Percentiles rank a stretch among this genome's conserved stretches.
Evolutionary conservation across 768 basidiomycete species (phyloP).

Genomic region (Candolleomyces efflorescens): DNA sequence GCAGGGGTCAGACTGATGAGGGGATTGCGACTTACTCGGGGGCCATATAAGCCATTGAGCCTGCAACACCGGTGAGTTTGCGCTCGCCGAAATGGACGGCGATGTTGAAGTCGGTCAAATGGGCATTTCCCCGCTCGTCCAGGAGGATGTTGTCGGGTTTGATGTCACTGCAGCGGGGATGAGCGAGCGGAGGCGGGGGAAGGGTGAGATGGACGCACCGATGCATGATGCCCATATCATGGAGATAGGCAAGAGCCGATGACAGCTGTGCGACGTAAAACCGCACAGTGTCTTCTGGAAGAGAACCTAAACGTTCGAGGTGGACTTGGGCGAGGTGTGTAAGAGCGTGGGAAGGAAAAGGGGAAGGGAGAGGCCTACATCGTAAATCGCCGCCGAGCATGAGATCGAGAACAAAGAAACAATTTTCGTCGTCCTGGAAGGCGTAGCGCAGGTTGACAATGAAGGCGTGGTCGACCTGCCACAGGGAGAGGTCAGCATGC

Average conservation of each 20-base stretch:
- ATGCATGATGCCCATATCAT: constrained; percentile 94
- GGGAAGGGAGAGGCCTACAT: constrained; percentile 50
- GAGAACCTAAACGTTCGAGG: constrained; percentile 71
- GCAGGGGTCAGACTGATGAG: neutral
- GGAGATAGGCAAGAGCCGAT: constrained; percentile 84
- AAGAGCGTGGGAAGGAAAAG: constrained; percentile 5
- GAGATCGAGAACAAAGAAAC: constrained; percentile 96
- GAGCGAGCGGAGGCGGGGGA: constrained; percentile 18
- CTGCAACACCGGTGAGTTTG: constrained; percentile 86
- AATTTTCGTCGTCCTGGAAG: constrained; percentile 97
- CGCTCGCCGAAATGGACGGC: constrained; percentile 94
- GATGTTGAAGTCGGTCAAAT: constrained; percentile 98
- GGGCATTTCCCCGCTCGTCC: constrained; percentile 93
- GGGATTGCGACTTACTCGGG: constrained; percentile 49
- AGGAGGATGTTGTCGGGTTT: constrained; percentile 98
- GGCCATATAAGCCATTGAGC: constrained; percentile 99
- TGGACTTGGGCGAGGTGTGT: constrained; percentile 55
- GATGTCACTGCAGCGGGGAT: constrained; percentile 59
- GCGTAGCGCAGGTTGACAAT: constrained; percentile 95
- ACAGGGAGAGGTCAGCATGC: constrained; percentile 4
- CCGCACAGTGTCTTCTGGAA: constrained; percentile 75
- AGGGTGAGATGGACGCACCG: constrained; percentile 51
- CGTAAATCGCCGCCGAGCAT: constrained; percentile 96
- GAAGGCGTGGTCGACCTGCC: constrained; percentile 90
- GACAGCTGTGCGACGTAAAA: constrained; percentile 91